Evolutionary conservation across 306 rosid species (phyloP).

Genomic region (Delonix regia): DNA sequence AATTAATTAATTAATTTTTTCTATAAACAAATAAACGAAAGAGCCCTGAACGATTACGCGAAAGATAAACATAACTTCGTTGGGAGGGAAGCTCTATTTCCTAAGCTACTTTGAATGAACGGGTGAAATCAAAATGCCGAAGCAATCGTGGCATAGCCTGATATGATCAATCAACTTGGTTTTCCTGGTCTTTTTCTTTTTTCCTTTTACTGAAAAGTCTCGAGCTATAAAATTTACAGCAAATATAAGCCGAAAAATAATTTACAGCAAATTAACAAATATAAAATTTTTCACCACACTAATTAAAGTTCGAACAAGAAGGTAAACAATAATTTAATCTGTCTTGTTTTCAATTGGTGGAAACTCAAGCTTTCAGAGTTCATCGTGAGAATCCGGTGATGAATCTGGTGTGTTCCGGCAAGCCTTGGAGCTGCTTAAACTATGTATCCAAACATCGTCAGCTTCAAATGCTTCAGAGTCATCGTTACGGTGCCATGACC

Average conservation of each 20-base stretch:
- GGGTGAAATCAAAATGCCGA: not conserved
- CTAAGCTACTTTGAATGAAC: not conserved
- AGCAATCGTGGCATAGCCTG: too few relatives aligned
- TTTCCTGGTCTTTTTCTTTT: too few relatives aligned
- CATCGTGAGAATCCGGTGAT: slow-evolving; percentile 26
- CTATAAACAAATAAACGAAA: too few relatives aligned
- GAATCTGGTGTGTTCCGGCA: slow-evolving; percentile 24
- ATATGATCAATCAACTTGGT: not conserved
- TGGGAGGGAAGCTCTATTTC: not conserved
- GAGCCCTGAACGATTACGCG: not conserved
- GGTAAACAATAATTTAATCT: not conserved
- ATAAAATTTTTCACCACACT: not conserved
- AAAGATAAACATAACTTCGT: too few relatives aligned
- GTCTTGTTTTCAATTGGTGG: not conserved
- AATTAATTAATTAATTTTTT: too few relatives aligned
- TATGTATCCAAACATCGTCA: slow-evolving; percentile 58
- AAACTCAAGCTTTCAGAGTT: slow-evolving; percentile 23
- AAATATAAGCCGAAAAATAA: too few relatives aligned
- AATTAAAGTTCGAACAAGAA: not conserved
- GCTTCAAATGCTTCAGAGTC: slow-evolving; percentile 53
- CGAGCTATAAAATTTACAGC: too few relatives aligned
- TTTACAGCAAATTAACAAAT: not conserved
- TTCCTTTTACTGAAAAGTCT: too few relatives aligned
- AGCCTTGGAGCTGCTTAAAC: slow-evolving; percentile 43
- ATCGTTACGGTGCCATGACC: slow-evolving; percentile 92